Evolutionary conservation across 768 basidiomycete species (phyloP), one percentile per base, ranked within the genome.

Genomic region (Pluteus cervinus): DNA sequence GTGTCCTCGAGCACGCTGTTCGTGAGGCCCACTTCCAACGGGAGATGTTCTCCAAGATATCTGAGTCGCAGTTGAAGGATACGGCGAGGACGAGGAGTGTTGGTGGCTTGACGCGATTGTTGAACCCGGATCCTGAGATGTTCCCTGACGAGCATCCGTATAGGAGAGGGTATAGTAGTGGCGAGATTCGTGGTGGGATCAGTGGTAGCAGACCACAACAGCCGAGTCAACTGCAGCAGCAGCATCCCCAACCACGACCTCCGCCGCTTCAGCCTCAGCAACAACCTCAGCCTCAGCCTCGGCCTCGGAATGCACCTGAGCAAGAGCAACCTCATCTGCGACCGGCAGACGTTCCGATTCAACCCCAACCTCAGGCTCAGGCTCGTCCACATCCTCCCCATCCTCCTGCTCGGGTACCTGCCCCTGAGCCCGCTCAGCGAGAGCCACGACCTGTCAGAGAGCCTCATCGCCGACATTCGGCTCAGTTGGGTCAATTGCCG

Each of bases 31-130:
- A 75, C 49, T 71, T 76, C 12, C 73, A 81, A 46, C 71, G 73
- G 20, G 82, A 89, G 10, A 65, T 89, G 66, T 82, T 85, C 50
- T 69, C 73, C 43, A 87, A 88, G 58, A 67, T 79, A 10, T 84
- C 83, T 1, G 69, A 73, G 36, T 60, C 71, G 20, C 54, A 77
- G 55, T 50, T 76, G 58, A 40, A 51, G 1, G 50, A 49, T n/a
- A 43, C 50, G 16, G 53, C 54, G 29, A 52, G 63, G 14, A 58
- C 65, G 40, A 44, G 49, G 39, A 68, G 68, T 28, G 61, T 62
- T 0, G 86, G 85, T 3, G 56, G 84, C 29, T 60, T 87, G 37
- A 75, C 75, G 18, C 76, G 76, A 54, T 58, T 89, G 29, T 68
- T 89, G 67, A 80, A 87, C 45, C 86, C 86, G 1, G 73, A 81